Evolutionary conservation across 2,329 filamentous ascomycete genomes (phyloP), one percentile per base, ranked within the genome.

Genomic region (Beauveria sp.): DNA sequence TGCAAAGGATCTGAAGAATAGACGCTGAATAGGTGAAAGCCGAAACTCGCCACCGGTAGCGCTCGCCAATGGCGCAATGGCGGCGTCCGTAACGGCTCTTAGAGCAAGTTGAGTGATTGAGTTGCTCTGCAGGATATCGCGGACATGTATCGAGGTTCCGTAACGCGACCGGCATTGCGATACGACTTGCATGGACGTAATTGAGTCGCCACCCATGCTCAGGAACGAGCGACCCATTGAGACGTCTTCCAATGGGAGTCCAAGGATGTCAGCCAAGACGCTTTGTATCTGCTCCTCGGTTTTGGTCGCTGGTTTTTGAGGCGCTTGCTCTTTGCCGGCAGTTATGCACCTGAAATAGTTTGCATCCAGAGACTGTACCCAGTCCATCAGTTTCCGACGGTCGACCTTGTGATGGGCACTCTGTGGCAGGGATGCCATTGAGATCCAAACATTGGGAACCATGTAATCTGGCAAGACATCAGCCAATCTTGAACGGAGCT

Each of bases 261-360:
- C 60, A 9, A 63, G 50, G 16, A 63, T 51, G 45, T 70, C 67
- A 3, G 72, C 70, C 71, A 73, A 77, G n/a, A 77, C 68, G 20
- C 9, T 46, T 46, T 46, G 45, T 22, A 46, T 46, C 45, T 22
- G 45, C 45, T 24, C 45, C 45, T 46, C 45, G 20, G 4, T 46
- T 16, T 14, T 20, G 8, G 45, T 46, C 20, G n/a, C 20, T 46
- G 45, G 45, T 46, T 46, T 46, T 14, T 46, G 9, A 46, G 45
- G n/a, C 20, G 45, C 45, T 20, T 24, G 20, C 5, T 22, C 10
- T 20, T 24, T 46, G 2, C 10, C 20, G 8, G 10, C 45, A 24
- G 45, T 46, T 3, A 24, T 46, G 8, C 20, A 10, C 6, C 5
- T 24, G 45, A 46, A 46, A 14, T 16, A 46, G 10, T 46, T 20